Evolutionary conservation across 495 filamentous ascomycete species (phyloP), one percentile per base, ranked within the genome.

Genomic region (Penicillium ucsense): DNA sequence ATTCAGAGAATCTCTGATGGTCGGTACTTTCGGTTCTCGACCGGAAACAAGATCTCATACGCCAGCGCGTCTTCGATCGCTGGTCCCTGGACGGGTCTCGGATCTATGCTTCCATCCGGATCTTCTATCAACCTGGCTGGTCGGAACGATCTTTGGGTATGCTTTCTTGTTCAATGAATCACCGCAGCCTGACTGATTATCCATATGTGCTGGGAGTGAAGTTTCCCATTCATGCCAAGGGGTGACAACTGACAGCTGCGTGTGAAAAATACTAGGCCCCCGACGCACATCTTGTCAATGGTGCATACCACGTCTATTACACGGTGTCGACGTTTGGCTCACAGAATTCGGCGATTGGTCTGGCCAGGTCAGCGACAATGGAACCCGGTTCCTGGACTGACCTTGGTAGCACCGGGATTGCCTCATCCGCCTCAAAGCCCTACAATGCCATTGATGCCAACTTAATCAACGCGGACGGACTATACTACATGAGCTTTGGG

Each of bases 371-470:
- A 3, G 48, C 62, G 3, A 79, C 68, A 30, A 70, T 89, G 70
- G 76, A 86, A 12, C 50, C 60, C 0, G 77, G 73, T 29, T 73
- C 74, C 4, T 89, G 84, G 77, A 75, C 68, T 5, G 71, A 74
- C 35, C 62, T 55, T n/a, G 71, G 71, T 27, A 48, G 70, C 2
- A 77, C 73, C 0, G 83, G 81, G 0, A 60, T 86, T n/a, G 35
- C 43, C 1, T 71, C 67, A 30, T 45, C 56, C 4, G 79, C 77
- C 1, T 56, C 65, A 1, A 54, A 75, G 5, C 51, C 61, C 2
- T 88, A 85, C 67, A 88, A 89, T 55, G 80, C 84, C 11, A 90
- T 90, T 50, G 86, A 90, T 55, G 61, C 68, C 0, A 86, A 84
- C 53, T 57, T 87, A 0, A 61, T 87, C 50, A 67, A 65, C 4